Evolutionary conservation across 2,329 filamentous ascomycete genomes (phyloP), one percentile per base, ranked within the genome.

Genomic region (Sphaerostilbella broomeana): DNA sequence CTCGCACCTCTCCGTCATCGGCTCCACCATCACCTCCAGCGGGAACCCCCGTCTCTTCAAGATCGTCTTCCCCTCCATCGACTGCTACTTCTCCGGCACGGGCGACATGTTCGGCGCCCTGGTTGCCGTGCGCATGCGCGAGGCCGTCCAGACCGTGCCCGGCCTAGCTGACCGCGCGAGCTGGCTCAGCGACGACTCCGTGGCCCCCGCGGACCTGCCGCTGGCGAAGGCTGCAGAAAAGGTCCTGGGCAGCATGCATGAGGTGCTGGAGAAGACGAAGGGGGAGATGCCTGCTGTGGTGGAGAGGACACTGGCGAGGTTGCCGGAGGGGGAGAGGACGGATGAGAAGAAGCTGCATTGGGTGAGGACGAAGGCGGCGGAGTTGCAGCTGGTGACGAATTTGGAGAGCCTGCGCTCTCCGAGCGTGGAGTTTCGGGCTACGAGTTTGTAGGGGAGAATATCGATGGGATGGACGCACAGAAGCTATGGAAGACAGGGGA

Each of bases 91-190:
- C 64, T 88, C 84, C 52, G 92, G 92, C 27, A 97, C 94, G 0
- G 92, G 92, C 32, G 92, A 98, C 67, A 95, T 98, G 90, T 97
- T 98, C 57, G 90, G 88, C 20, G 90, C 90, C 6, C 72, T 98
- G 31, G 88, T 87, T 57, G 79, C 95, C 2, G 86, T 86, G 27
- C 80, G 90, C 20, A 79, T 98, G 55, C 81, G 90, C 42, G 86
- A 97, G 67, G 88, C 86, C 18, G 83, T 86, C 2, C 62, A 68
- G 37, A 64, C 55, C 13, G 59, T 51, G 2, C 56, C 47, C 31
- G 47, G 51, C 17, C 63, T 94, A 4, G 61, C 69, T 12, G 58
- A 66, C 6, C 74, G 63, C 3, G 61, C 67, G 5, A 79, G 79
- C 45, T 98, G 92, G 92, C 66, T 84, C 33, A 87, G 82, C 45